Evolutionary conservation across 2,329 filamentous ascomycete species (phyloP).

Genomic region (Aureobasidium sp.): DNA sequence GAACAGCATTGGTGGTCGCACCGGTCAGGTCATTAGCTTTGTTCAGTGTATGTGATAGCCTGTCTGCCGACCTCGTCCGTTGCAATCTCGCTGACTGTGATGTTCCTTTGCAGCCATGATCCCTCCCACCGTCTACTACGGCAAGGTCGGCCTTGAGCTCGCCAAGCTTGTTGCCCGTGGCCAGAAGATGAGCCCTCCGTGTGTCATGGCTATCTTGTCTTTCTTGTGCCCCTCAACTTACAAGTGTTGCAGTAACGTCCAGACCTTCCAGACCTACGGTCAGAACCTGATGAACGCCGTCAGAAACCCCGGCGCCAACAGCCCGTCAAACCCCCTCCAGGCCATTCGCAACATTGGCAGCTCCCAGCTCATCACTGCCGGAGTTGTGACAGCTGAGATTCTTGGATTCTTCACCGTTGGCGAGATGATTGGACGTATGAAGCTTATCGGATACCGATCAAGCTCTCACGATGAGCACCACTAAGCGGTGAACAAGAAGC

Average conservation of each 20-base stretch:
- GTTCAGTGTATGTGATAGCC: conserved; percentile 66
- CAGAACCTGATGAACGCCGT: conserved; percentile 63
- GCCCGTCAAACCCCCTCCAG: conserved; percentile 43
- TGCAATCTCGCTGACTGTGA: not conserved
- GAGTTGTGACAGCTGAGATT: conserved; percentile 75
- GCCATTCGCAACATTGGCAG: conserved; percentile 60
- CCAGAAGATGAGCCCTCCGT: conserved; percentile 94
- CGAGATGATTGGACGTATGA: conserved; percentile 92
- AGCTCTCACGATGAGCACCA: conserved; percentile 12
- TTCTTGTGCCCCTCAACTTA: conserved; percentile 11
- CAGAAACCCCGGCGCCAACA: conserved; percentile 55
- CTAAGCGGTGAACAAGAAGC: not conserved
- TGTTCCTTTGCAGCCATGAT: conserved; percentile 58
- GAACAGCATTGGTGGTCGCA: conserved; percentile 71
- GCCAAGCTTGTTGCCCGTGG: conserved; percentile 77
- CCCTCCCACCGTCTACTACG: conserved; percentile 85
- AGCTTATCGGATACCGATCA: conserved; percentile 76
- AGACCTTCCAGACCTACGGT: conserved; percentile 78
- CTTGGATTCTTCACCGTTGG: conserved; percentile 97
- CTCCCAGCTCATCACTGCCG: conserved; percentile 62
- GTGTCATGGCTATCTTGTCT: conserved; percentile 40
- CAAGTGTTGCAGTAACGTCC: conserved; percentile 52
- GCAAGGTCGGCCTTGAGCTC: conserved; percentile 78
- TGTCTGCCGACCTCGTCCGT: not conserved
- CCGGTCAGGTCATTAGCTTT: conserved; percentile 67